Base-by-base conservation (phyloP, 352 stramenopile genomes). In the Thalassiosira gravida region DNA sequence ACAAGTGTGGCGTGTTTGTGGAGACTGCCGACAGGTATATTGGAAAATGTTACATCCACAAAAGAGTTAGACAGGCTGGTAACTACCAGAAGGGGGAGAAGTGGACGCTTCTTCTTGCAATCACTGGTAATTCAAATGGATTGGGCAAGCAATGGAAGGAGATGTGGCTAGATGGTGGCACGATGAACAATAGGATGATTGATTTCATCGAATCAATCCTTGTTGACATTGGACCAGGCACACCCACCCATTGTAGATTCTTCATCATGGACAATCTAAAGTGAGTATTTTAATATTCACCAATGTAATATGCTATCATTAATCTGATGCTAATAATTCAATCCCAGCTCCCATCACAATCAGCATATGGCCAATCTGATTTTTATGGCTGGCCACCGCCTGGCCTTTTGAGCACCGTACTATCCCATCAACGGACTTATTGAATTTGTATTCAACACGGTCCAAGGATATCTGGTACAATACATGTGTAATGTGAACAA, bases 361-460 rank as follows among this genome's bases (percentile, higher is more conserved):
- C 18, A 8, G 6, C 20, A 37, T 1, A 44, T 82, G 9, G 2
- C 50, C 1, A 1, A 50, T 24, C 3, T 62, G 8, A 72, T 77
- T 52, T 20, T 49, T 35, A 58, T 29, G 13, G 14, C 30, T 46
- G 66, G 65, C 1, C 73, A 82, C 39, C 25, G 47, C 8, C 25
- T 65, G 50, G 27, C 72, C 1, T 82, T 82, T 20, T 20, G 71
- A 1, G 73, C 65, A 25, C 73, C 66, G 6, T 82, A 77, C 27
- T 77, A 56, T 44, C n/a, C 32, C 25, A 25, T 74, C 25, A 44
- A 81, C 66, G 57, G 65, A 44, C 42, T 55, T 2, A 76, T 81
- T 39, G 66, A 75, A 46, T 75, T 68, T 75, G 30, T 66, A 25
- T 75, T 75, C 53, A 75, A 75, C 37, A 58, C 66, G 29, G 32